Conservation (phyloP, 1,284 basidiomycete genomes). For the Irpex sp. region DNA sequence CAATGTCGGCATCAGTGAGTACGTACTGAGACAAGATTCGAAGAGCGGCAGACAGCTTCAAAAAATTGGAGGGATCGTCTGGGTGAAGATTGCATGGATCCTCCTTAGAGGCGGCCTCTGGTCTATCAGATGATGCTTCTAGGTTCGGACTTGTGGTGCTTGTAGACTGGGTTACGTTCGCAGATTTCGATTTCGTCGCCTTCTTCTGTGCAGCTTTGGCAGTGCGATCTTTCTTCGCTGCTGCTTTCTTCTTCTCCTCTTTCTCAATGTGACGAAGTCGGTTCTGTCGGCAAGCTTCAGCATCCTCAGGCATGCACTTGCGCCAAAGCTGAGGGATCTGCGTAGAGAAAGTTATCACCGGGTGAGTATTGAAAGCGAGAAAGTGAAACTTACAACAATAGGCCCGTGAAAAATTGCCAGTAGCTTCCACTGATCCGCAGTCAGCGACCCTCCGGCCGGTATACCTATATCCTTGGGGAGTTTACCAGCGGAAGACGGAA, state of each 20-base stretch:
- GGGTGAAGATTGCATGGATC: constrained; percentile 18
- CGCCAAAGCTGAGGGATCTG: constrained; percentile 23
- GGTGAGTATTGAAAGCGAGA: not conserved
- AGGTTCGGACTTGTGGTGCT: not conserved
- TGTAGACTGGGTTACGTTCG: not conserved
- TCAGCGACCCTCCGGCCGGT: constrained; percentile 32
- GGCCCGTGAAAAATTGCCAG: constrained; percentile 26
- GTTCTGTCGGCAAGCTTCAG: not conserved
- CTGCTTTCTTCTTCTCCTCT: not conserved
- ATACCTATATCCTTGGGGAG: constrained; percentile 28
- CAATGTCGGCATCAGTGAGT: constrained; percentile 16
- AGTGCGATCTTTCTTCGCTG: not conserved
- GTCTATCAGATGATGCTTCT: not conserved
- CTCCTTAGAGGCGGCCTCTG: not conserved
- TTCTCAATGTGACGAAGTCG: not conserved
- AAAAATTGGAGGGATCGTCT: constrained; percentile 22
- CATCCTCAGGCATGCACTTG: constrained; percentile 7
- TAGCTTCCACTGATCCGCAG: constrained; percentile 32
- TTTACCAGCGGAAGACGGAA: constrained; percentile 22
- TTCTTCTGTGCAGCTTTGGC: not conserved
- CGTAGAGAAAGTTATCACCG: not conserved
- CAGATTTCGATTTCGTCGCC: not conserved
- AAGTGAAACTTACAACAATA: constrained; percentile 19
- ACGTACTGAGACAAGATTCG: constrained; percentile 11
- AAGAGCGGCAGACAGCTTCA: constrained; percentile 22